These are phyloP conservation scores for Magnusiomyces sp. DNA, from an alignment of 1,139 yeast genomes.

Conservation along the genomic window DNA sequence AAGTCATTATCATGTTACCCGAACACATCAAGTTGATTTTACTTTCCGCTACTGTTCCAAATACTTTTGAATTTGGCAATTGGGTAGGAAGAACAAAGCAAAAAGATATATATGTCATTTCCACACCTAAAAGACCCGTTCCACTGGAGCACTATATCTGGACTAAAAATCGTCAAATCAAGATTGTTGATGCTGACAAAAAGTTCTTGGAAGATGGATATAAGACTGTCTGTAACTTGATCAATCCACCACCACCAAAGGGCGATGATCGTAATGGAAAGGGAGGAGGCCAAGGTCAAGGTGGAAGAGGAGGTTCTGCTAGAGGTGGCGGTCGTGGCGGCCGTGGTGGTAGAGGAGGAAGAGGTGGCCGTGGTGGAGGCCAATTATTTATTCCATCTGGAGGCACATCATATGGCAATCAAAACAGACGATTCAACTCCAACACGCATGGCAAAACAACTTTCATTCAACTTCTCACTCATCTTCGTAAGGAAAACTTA, in stretches of 20 bases:
- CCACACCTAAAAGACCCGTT: conserved; percentile 93
- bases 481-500: conserved; percentile 53
- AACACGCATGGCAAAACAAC: conserved; percentile 60
- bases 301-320: conserved; percentile 22
- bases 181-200: conserved; percentile 67
- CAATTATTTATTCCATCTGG: conserved; percentile 7
- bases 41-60: conserved; percentile 90
- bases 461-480: conserved; percentile 52
- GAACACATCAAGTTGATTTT: conserved; percentile 64
- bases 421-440: conserved; percentile 35
- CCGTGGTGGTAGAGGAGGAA: conserved; percentile 30
- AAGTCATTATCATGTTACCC: conserved; percentile 88
- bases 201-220: conserved; percentile 59
- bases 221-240: conserved; percentile 48
- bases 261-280: conserved; percentile 17
- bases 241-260: conserved; percentile 36
- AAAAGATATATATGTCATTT: conserved; percentile 89
- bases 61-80: conserved; percentile 93
- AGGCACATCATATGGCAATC: conserved; percentile 23
- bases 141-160: conserved; percentile 83
- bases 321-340: conserved; percentile 18
- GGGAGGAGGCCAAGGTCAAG: conserved; percentile 22
- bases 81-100: conserved; percentile 98
- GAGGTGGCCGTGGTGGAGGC: conserved; percentile 28
- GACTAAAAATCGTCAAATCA: conserved; percentile 61